These are phyloP conservation scores for Suillus lakei DNA, from an alignment of 768 basidiomycete species.

Conservation along the genomic window DNA sequence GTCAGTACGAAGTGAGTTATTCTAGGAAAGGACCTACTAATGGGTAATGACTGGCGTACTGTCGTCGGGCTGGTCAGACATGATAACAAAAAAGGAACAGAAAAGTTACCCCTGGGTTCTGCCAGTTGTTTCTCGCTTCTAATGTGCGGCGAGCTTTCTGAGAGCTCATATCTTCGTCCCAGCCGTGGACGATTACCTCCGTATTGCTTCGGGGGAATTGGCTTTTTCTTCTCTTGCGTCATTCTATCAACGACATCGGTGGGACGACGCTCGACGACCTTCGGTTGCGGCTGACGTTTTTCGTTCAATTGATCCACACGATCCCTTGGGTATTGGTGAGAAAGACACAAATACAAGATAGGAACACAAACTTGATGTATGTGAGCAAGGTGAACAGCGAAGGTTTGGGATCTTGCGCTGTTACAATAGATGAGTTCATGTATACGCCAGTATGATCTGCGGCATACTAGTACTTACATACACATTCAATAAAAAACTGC, in stretches of 20 bases:
- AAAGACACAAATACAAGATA: not conserved
- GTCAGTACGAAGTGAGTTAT: not conserved
- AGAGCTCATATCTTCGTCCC: constrained; percentile 9
- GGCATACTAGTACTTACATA: constrained; percentile 26
- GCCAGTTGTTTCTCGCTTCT: not conserved
- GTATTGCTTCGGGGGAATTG: constrained; percentile 17
- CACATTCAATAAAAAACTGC: constrained; percentile 34
- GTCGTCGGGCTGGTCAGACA: constrained; percentile 8
- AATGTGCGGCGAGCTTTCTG: not conserved
- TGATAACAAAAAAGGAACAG: not conserved
- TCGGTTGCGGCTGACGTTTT: constrained; percentile 16
- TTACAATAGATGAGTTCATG: not conserved
- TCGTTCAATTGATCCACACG: constrained; percentile 22
- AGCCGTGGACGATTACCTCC: constrained; percentile 14
- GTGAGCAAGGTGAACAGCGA: constrained; percentile 27
- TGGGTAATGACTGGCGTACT: constrained; percentile 16
- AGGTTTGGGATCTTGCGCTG: constrained; percentile 23
- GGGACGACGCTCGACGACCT: constrained; percentile 15
- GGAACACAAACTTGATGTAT: constrained; percentile 26
- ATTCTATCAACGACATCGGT: constrained; percentile 15
- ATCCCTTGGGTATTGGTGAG: constrained; percentile 12
- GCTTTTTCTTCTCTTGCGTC: constrained; percentile 12
- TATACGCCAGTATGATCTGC: not conserved
- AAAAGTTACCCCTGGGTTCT: constrained; percentile 2
- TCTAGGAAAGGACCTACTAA: constrained; percentile 4